These are phyloP conservation scores for Exophiala sp. DNA, from an alignment of 2,329 filamentous ascomycete species.

Conservation along the genomic window DNA sequence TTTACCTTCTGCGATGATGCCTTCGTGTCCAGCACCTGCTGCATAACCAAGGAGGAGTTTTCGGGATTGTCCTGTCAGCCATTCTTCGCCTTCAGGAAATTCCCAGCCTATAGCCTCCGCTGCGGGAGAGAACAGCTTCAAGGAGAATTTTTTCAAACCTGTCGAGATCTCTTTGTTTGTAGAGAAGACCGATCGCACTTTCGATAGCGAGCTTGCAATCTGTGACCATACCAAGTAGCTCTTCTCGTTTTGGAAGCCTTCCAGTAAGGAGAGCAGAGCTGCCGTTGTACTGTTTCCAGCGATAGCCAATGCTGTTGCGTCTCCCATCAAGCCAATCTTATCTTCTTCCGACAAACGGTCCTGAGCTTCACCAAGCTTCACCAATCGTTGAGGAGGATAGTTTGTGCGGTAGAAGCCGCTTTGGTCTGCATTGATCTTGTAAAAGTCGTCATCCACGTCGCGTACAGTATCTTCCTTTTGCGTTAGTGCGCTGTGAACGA, in stretches of 20 bases:
- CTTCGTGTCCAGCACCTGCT: conserved; percentile 70
- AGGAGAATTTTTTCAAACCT: conserved; percentile 70
- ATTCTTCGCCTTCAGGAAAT: conserved; percentile 72
- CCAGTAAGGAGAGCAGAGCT: conserved; percentile 75
- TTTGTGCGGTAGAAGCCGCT: conserved; percentile 91
- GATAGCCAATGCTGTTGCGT: conserved; percentile 82
- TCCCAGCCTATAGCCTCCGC: conserved; percentile 83
- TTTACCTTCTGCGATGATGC: conserved; percentile 67
- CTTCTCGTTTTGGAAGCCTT: conserved; percentile 76
- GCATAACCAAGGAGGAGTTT: conserved; percentile 75
- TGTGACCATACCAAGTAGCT: conserved; percentile 91
- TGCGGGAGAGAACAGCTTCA: conserved; percentile 71
- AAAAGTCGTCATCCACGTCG: conserved; percentile 69
- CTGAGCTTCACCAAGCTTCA: conserved; percentile 73
- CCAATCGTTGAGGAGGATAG: conserved; percentile 79
- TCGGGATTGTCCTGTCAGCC: conserved; percentile 75
- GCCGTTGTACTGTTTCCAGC: conserved; percentile 80
- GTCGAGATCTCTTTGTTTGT: conserved; percentile 68
- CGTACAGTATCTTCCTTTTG: conserved; percentile 73
- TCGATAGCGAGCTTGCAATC: conserved; percentile 70
- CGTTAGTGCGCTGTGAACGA: conserved; percentile 66
- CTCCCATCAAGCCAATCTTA: conserved; percentile 88
- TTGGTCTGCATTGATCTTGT: conserved; percentile 88
- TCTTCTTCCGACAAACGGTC: conserved; percentile 76
- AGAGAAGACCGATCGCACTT: conserved; percentile 80